Conservation (phyloP, 106 monocot species). For the Xerophyta viscosa region DNA sequence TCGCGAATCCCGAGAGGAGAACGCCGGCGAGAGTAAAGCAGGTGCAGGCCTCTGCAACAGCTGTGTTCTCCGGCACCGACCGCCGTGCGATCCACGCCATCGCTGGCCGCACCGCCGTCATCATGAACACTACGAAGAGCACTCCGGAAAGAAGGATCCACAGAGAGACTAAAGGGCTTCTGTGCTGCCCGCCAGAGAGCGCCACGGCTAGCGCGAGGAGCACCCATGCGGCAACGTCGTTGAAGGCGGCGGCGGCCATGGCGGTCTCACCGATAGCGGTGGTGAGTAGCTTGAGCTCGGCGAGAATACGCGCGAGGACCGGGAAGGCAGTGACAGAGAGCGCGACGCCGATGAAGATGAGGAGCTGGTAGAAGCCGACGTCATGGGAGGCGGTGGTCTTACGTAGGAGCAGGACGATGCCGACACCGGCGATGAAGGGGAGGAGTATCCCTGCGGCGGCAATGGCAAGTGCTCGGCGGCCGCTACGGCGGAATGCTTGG, state of each 20-base stretch:
- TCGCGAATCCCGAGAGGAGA: neutral
- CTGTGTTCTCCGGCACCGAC: neutral
- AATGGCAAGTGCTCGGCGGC: conserved; percentile 25
- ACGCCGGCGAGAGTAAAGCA: neutral
- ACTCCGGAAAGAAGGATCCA: conserved; percentile 5
- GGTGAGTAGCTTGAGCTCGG: conserved; percentile 10
- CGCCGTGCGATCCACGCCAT: conserved; percentile 14
- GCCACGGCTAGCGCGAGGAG: conserved; percentile 42
- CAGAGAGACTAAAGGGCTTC: conserved; percentile 10
- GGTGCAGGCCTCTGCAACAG: conserved; percentile 2
- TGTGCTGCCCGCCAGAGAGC: conserved; percentile 22
- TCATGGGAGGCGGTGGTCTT: conserved; percentile 12
- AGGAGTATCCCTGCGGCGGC: conserved; percentile 35
- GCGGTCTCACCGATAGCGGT: conserved; percentile 34
- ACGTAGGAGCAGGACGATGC: conserved; percentile 28
- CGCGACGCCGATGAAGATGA: conserved; percentile 10
- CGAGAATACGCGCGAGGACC: conserved; percentile 5
- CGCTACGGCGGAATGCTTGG: conserved; percentile 32
- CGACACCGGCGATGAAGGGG: conserved; percentile 32
- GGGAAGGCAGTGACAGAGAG: conserved; percentile 6
- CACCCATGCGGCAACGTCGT: conserved; percentile 44
- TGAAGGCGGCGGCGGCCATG: conserved; percentile 44
- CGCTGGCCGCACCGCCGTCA: conserved; percentile 12
- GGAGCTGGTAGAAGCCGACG: conserved; percentile 10
- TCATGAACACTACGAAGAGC: conserved; percentile 5